Evolutionary conservation across 352 stramenopile species (phyloP), one percentile per base, ranked within the genome.

Genomic region (Globisporangium echinulatum): DNA sequence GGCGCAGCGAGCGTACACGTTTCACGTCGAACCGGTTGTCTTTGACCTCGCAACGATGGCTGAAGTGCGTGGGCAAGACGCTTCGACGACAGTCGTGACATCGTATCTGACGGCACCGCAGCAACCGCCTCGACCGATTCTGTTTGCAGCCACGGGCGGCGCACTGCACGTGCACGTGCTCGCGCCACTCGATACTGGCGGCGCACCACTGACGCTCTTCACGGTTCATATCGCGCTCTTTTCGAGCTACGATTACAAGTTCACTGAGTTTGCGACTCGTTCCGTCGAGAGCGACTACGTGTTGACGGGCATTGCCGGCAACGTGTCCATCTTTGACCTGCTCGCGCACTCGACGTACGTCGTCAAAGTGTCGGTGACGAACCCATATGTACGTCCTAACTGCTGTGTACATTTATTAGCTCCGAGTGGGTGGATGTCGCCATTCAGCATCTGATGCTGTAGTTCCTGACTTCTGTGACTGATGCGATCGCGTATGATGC

Each of bases 121-220:
- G 4, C 62, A 52, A 33, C 65, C 74, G 3, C 72, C 70, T 15
- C 44, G 43, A 3, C 70, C 72, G 10, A 7, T 52, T 5, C 56
- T 86, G n/a, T 14, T 71, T 8, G 61, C 61, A 0, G 70, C 78
- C 7, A 86, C 74, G 5, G 78, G 78, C 42, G 78, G 78, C 14
- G 63, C 76, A 6, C 47, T 86, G 13, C 53, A 74, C 51, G 49
- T 88, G 8, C 52, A 59, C 7, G 43, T 88, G 4, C 5, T 71
- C 11, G 66, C 68, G 15, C 72, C 78, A 17, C 4, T 70, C 4
- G 65, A 88, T 25, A 71, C 71, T 42, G 78, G 78, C 25, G 78
- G 78, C 2, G 57, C 52, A 0, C 15, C 56, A 3, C 55, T 83
- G 9, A 63, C 38, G 8, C 39, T 17, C 0, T 84, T 72, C 53